phyloP scores from a whole-genome alignment of 805 yeast genomes.

The Kluyveromyces nonfermentans region DNA sequence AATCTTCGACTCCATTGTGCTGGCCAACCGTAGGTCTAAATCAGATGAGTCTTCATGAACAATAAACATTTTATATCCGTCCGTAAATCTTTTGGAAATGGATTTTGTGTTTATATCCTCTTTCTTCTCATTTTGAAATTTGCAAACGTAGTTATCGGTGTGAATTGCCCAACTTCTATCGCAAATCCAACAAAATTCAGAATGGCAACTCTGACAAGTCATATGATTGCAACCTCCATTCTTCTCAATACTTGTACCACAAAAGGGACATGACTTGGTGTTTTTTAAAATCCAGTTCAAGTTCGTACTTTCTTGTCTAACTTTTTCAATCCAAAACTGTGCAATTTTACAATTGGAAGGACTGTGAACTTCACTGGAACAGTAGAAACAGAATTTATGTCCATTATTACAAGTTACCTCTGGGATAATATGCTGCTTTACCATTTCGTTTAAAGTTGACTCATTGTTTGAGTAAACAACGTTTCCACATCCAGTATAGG shows the following conservation, averaged over 20 bases:
- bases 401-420: slow-evolving; percentile 56
- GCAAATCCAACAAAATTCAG: slow-evolving; percentile 94
- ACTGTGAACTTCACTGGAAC: slow-evolving; percentile 66
- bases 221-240: slow-evolving; percentile 97
- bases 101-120: slow-evolving; percentile 28
- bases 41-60: slow-evolving; percentile 70
- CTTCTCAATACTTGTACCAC: slow-evolving; percentile 73
- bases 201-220: slow-evolving; percentile 68
- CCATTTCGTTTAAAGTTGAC: slow-evolving; percentile 19
- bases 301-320: slow-evolving; percentile 82
- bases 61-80: slow-evolving; percentile 63
- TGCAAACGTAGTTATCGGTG: slow-evolving; percentile 2
- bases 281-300: slow-evolving; percentile 77
- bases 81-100: slow-evolving; percentile 49
- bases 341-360: slow-evolving; percentile 77
- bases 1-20: slow-evolving; percentile 55
- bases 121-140: slow-evolving; percentile 31
- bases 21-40: slow-evolving; percentile 56
- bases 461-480: slow-evolving; percentile 39
- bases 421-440: slow-evolving; percentile 37
- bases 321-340: slow-evolving; percentile 63
- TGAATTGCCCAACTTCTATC: slow-evolving; percentile 51
- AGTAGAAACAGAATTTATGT: slow-evolving; percentile 71
- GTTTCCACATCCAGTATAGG: slow-evolving; percentile 67
- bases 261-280: slow-evolving; percentile 81